These are phyloP conservation scores for Triglochin maritima DNA, from an alignment of 106 monocot genomes.

Conservation along the genomic window DNA sequence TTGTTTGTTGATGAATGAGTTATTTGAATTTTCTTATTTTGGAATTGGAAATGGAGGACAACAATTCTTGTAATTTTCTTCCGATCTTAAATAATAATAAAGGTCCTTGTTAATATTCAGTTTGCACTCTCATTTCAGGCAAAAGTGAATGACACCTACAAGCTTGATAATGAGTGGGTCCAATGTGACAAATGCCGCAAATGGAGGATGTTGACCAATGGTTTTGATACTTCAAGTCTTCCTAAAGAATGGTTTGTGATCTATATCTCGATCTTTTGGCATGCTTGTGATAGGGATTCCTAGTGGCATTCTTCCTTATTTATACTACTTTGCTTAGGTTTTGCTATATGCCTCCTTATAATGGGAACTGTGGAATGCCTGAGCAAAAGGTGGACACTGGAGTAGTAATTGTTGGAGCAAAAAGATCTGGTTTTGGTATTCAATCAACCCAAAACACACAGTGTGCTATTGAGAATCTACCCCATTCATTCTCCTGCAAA, in stretches of 20 bases:
- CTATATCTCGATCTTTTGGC: not conserved
- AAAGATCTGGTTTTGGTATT: slow-evolving; percentile 22
- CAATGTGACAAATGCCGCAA: slow-evolving; percentile 78
- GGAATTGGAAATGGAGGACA: no score
- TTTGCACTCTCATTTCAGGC: slow-evolving; percentile 9
- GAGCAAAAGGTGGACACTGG: slow-evolving; percentile 33
- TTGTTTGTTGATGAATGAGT: no score
- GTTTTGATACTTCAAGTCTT: slow-evolving; percentile 28
- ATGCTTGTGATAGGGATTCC: not conserved
- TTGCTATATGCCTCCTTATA: slow-evolving; percentile 59
- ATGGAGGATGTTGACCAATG: slow-evolving; percentile 42
- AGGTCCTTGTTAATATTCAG: no score
- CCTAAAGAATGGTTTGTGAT: slow-evolving; percentile 39
- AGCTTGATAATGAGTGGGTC: slow-evolving; percentile 65
- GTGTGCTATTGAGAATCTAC: not conserved
- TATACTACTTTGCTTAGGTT: slow-evolving; percentile 29
- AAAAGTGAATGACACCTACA: slow-evolving; percentile 16
- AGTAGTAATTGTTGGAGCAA: slow-evolving; percentile 28
- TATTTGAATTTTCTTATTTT: no score
- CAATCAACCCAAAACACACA: not conserved
- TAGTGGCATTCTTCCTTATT: not conserved
- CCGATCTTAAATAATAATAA: no score
- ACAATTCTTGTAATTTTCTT: no score
- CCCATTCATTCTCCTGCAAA: not conserved
- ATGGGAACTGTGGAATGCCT: slow-evolving; percentile 42